Base-by-base conservation (phyloP, 1,284 basidiomycete genomes). In the Rhodotorula sp. region DNA sequence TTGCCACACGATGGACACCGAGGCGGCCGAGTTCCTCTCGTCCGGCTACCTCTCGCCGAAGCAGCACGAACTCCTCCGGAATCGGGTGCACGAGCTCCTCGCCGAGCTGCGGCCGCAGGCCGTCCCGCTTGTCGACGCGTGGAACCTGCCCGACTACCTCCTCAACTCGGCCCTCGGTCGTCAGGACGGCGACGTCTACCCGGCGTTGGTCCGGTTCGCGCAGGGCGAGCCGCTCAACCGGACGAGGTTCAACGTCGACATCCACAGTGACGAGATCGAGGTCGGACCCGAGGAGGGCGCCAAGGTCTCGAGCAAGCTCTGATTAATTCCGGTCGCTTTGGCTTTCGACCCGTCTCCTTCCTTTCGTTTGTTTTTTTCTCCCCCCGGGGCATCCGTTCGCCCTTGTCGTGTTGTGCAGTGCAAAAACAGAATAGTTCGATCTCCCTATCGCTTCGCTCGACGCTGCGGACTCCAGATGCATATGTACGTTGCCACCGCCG, bases 141-240 rank as follows among this genome's bases (percentile, higher is more conserved):
- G 80, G 65, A 79, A 79, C 14, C 64, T 81, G 21, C 79, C 80
- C 12, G 82, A 83, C 75, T 82, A 78, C 73, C 70, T 81, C 20
- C 77, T 83, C 67, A 81, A 81, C 75, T 81, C 80, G 57, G 79
- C 78, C 10, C 78, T 83, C 10, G 82, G 82, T 39, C 64, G 80
- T n/a, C 77, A 70, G 18, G 80, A 82, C 64, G 82, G 64, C 61
- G 63, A 76, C 59, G 74, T 73, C 16, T 77, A 77, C 65, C 61
- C 63, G 14, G 57, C 69, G n/a, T 68, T 78, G n/a, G 69, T 78
- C 60, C 58, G 70, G 10, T 77, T 77, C 62, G 78, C 76, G 3
- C 70, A 74, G 58, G 67, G 65, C 56, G 78, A 79, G 64, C 77
- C 78, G 20, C 67, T 79, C 29, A 78, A 78, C 65, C 76, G 76